Evolutionary conservation across 495 filamentous ascomycete genomes (phyloP).

Genomic region (Neurospora sp.): DNA sequence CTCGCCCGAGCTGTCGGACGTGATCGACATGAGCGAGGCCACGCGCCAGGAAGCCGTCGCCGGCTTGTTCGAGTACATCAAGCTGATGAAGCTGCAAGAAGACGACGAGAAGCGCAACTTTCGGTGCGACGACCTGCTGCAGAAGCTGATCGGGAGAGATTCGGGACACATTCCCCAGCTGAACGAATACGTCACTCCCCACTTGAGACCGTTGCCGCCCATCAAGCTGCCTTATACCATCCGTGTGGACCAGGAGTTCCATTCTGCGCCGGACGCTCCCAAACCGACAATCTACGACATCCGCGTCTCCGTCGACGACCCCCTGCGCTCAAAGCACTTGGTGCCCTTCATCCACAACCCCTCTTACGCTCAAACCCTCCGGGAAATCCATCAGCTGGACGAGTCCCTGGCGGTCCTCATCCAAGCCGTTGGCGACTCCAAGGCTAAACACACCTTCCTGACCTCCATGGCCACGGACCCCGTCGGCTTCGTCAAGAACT

Average conservation of each 20-base stretch:
- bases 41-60: conserved; percentile 77
- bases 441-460: conserved; percentile 80
- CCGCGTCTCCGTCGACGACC: conserved; percentile 74
- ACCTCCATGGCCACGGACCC: conserved; percentile 68
- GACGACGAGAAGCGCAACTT: conserved; percentile 89
- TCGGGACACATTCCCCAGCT: conserved; percentile 82
- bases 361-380: conserved; percentile 50
- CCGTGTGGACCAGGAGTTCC: conserved; percentile 80
- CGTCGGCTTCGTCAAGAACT: conserved; percentile 66
- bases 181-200: conserved; percentile 59
- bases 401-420: conserved; percentile 74
- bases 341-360: conserved; percentile 47
- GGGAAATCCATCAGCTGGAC: conserved; percentile 61
- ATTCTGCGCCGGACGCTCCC: conserved; percentile 34
- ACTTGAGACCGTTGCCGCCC: conserved; percentile 71
- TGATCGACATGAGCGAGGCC: conserved; percentile 80
- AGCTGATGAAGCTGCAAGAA: conserved; percentile 74
- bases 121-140: conserved; percentile 73
- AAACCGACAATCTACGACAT: conserved; percentile 80
- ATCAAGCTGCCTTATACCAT: conserved; percentile 86
- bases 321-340: conserved; percentile 55
- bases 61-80: conserved; percentile 92
- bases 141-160: conserved; percentile 66
- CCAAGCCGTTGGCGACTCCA: conserved; percentile 64
- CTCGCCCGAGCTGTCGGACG: conserved; percentile 62